These are phyloP conservation scores for Toxicodendron radicans DNA, from an alignment of 345 rosid genomes.

Conservation along the genomic window DNA sequence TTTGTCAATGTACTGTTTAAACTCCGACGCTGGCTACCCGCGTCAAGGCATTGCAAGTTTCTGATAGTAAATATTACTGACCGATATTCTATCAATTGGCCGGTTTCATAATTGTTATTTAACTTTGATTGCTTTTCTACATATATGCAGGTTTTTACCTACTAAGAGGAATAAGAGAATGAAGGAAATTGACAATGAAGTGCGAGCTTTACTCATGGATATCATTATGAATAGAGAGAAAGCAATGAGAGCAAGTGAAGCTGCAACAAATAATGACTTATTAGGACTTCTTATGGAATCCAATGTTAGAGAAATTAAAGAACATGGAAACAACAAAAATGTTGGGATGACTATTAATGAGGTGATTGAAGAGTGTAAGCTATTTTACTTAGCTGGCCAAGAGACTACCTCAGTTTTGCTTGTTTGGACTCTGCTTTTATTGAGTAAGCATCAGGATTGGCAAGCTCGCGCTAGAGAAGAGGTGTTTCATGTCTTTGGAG, in stretches of 20 bases:
- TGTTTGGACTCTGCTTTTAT: constrained; percentile 56
- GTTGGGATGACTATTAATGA: constrained; percentile 40
- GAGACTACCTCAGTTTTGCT: constrained; percentile 58
- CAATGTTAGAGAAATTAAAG: constrained; percentile 32
- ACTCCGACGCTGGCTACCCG: too few species aligned
- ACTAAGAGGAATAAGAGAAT: constrained; percentile 46
- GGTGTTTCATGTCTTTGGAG: constrained; percentile 47
- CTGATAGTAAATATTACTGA: too few species aligned
- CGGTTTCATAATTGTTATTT: background rate
- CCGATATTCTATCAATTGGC: too few species aligned
- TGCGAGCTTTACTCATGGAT: constrained; percentile 31
- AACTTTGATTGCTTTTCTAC: background rate
- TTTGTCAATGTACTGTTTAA: too few species aligned
- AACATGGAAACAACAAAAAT: constrained; percentile 22
- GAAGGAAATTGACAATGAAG: constrained; percentile 29
- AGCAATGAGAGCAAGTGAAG: constrained; percentile 37
- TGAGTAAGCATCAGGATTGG: constrained; percentile 55
- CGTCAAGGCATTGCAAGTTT: too few species aligned
- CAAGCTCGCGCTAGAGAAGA: constrained; percentile 62
- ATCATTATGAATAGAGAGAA: constrained; percentile 38
- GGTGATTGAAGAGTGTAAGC: constrained; percentile 61
- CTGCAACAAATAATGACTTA: constrained; percentile 21
- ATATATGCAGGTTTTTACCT: constrained; percentile 44
- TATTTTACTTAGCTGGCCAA: constrained; percentile 66
- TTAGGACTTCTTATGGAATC: constrained; percentile 52